Evolutionary conservation across 306 rosid genomes (phyloP), one percentile per base, ranked within the genome.

Genomic region (Vachellia pachyceras): DNA sequence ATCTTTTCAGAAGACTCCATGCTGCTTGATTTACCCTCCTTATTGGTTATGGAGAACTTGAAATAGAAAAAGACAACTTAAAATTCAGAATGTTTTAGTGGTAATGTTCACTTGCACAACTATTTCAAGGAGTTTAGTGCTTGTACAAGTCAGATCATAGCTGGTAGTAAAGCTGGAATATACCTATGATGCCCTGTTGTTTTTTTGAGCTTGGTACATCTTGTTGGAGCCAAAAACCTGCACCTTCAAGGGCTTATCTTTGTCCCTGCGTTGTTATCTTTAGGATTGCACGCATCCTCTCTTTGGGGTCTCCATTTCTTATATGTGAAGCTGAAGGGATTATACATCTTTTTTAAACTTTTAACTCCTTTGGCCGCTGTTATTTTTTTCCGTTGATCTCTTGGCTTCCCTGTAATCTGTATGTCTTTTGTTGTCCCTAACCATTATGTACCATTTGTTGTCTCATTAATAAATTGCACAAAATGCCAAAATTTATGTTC

Each of bases 401-500:
- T 66, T 15, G n/a, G 4, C 46, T 66, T 66, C 69, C 71, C 71
- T 8, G 25, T 36, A 37, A 18, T 13, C 22, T 12, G 11, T 69
- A 67, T 10, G n/a, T 69, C 50, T 20, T 69, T 1, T 22, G 33
- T 20, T 20, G 14, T 33, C 33, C 50, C 54, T 69, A 39, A 39
- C 45, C 9, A 20, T n/a, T 20, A n/a, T n/a, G n/a, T n/a, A n/a
- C n/a, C n/a, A n/a, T n/a, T 41, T 69, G 42, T 69, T 37, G 4
- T 69, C 36, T 42, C 10, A 5, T 20, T 11, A 42, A 22, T 12
- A 42, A 36, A 69, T 5, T 42, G 52, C 74, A 42, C n/a, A 5
- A 46, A 40, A 20, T 41, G 36, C 17, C 71, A 60, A 76, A 72
- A 13, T 54, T 35, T 3, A 57, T 57, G 70, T 58, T 69, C 74